Base-by-base conservation (phyloP, 495 filamentous ascomycete genomes). In the Xylona heveae region DNA sequence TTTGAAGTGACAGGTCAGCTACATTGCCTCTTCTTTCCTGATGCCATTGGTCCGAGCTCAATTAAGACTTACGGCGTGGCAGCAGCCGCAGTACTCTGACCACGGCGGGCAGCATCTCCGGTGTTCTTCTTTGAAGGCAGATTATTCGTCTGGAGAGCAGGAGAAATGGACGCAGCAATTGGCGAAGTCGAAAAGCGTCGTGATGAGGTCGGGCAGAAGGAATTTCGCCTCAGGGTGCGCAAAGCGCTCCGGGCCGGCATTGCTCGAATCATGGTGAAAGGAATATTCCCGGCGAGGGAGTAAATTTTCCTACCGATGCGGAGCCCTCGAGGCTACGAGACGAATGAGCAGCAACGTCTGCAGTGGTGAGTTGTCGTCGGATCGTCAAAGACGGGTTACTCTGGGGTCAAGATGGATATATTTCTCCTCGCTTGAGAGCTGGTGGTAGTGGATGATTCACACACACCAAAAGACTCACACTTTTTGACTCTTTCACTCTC, bases 201-300 rank as follows among this genome's bases (percentile, higher is more conserved):
- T 25, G 23, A 8, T 13, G 23, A 7, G 13, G 23, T 7, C 23
- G 23, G 23, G 7, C 23, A 25, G 7, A 25, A 25, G 13, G 23
- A 13, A 8, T 25, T 25, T 25, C 34, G 21, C 5, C 34, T 32
- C 12, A 48, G 15, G n/a, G 42, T 38, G 17, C 45, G 36, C 12
- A 38, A 27, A 19, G 38, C 36, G 4, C 1, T 31, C 17, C 45
- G 39, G 0, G 45, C 36, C 6, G 47, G 35, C 19, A 37, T 19
- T 41, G 45, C 37, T 38, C 47, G 36, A 25, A 48, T 38, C 47
- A 50, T 50, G 12, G n/a, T 46, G 38, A 24, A 22, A 21, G 34
- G 29, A 22, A 3, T 19, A 20, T n/a, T 38, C 8, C 23, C 7
- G 23, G 8, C 8, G 13, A 13, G 13, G 23, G 23, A n/a, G 23